These are phyloP conservation scores for Macrotyloma uniflorum DNA, from an alignment of 306 rosid genomes.

Conservation along the genomic window DNA sequence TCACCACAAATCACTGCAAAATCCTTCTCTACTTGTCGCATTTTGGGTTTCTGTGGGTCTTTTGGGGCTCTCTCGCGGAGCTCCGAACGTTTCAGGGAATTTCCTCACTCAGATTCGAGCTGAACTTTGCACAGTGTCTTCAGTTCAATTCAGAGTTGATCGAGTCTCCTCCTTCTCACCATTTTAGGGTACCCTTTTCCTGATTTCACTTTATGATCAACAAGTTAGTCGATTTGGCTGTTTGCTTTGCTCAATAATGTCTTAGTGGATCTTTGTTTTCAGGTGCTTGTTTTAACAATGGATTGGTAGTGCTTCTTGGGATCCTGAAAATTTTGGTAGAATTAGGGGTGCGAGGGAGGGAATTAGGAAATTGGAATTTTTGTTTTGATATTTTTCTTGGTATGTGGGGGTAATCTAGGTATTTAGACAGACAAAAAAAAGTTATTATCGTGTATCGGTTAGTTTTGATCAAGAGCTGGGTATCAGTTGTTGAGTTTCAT, in stretches of 20 bases:
- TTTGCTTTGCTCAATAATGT: constrained; percentile 31
- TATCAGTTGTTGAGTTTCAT: constrained; percentile 19
- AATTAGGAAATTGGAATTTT: constrained; percentile 41
- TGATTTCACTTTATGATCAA: constrained; percentile 46
- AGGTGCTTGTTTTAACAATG: constrained; percentile 42
- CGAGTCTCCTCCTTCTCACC: constrained; percentile 43
- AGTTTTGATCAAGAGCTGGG: constrained; percentile 32
- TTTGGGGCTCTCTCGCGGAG: constrained; percentile 34
- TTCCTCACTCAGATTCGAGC: constrained; percentile 61
- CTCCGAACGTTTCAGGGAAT: constrained; percentile 37
- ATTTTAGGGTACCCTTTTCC: constrained; percentile 36
- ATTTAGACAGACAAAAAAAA: constrained; percentile 18
- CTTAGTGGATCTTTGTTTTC: constrained; percentile 73
- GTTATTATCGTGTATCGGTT: constrained; percentile 26
- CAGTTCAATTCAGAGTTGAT: constrained; percentile 59
- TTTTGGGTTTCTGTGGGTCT: constrained; percentile 49
- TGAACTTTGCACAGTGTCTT: constrained; percentile 42
- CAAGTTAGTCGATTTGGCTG: constrained; percentile 45
- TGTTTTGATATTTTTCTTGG: constrained; percentile 21
- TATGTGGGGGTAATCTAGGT: constrained; percentile 38
- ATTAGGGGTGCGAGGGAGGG: neutral
- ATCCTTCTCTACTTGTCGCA: constrained; percentile 48
- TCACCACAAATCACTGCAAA: constrained; percentile 50
- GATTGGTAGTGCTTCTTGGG: constrained; percentile 41
- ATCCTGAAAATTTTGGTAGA: constrained; percentile 38